Percentiles rank a stretch among this genome's conserved stretches.
Conservation (phyloP, 225 moss, liverwort and hornwort genomes). For the Bryum argenteum region DNA sequence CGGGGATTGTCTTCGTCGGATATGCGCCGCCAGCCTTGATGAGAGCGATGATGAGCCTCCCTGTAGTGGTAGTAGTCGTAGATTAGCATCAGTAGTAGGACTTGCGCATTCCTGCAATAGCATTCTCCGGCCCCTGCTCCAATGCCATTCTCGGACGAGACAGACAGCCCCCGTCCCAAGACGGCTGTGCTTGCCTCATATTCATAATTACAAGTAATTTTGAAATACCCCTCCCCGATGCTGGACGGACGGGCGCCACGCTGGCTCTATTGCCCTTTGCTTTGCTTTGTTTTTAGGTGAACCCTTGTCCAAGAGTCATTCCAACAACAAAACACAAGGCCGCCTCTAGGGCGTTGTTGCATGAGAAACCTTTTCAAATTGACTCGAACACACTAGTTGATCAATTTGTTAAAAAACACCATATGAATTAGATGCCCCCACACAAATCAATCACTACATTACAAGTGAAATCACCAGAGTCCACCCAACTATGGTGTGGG, state of each 20-base stretch:
- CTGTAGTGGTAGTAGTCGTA: no score
- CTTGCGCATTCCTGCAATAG: neutral
- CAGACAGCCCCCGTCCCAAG: constrained; percentile 21
- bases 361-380: no score
- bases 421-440: no score
- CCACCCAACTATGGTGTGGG: no score
- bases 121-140: neutral
- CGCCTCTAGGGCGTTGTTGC: no score
- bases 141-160: constrained; percentile 25
- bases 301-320: neutral
- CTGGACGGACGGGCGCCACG: constrained; percentile 8
- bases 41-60: constrained; percentile 27
- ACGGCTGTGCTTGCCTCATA: neutral
- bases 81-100: neutral
- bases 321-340: no score
- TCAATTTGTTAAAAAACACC: no score
- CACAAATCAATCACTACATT: no score
- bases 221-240: neutral
- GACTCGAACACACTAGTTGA: no score
- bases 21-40: constrained; percentile 46
- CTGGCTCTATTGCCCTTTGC: constrained; percentile 27
- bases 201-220: neutral
- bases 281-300: neutral
- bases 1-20: constrained; percentile 10
- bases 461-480: no score